phyloP scores from a whole-genome alignment of 805 yeast species.

The Huiozyma naganishii region DNA sequence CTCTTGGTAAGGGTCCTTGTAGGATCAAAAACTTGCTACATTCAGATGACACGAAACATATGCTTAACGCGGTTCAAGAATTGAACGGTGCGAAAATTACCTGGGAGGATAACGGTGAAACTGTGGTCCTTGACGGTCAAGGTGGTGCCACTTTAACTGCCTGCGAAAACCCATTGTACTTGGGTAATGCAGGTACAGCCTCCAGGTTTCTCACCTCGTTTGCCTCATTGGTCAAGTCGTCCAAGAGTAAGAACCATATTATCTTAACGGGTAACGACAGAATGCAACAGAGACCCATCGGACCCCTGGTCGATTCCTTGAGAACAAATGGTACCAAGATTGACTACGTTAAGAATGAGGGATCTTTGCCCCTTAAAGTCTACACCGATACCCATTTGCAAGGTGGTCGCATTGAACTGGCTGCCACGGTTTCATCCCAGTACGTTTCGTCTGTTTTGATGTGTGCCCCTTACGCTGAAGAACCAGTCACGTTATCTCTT shows the following conservation, averaged over 20 bases:
- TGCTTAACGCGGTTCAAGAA: conserved; percentile 76
- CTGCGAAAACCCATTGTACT: conserved; percentile 56
- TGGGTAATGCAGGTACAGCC: conserved; percentile 98
- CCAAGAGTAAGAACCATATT: conserved; percentile 35
- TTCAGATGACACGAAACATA: conserved; percentile 92
- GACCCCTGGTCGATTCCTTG: conserved; percentile 89
- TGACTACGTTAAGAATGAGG: conserved; percentile 58
- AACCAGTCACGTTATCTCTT: conserved; percentile 76
- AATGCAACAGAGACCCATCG: conserved; percentile 96
- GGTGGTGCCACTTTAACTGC: conserved; percentile 65
- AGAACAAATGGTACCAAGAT: conserved; percentile 67
- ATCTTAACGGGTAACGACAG: conserved; percentile 86
- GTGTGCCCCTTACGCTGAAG: conserved; percentile 94
- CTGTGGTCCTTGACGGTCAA: conserved; percentile 73
- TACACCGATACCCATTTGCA: conserved; percentile 57
- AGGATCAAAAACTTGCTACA: conserved; percentile 77
- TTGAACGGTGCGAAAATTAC: conserved; percentile 73
- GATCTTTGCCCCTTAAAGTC: conserved; percentile 78
- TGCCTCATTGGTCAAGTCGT: conserved; percentile 65
- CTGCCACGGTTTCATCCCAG: conserved; percentile 95
- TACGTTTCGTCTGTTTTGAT: conserved; percentile 91
- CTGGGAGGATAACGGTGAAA: conserved; percentile 84
- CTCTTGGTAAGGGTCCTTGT: conserved; percentile 79
- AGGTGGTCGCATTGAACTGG: conserved; percentile 89
- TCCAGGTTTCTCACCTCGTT: conserved; percentile 89